These are phyloP conservation scores for Pichia sp. DNA, from an alignment of 1,139 yeast species.

Conservation along the genomic window DNA sequence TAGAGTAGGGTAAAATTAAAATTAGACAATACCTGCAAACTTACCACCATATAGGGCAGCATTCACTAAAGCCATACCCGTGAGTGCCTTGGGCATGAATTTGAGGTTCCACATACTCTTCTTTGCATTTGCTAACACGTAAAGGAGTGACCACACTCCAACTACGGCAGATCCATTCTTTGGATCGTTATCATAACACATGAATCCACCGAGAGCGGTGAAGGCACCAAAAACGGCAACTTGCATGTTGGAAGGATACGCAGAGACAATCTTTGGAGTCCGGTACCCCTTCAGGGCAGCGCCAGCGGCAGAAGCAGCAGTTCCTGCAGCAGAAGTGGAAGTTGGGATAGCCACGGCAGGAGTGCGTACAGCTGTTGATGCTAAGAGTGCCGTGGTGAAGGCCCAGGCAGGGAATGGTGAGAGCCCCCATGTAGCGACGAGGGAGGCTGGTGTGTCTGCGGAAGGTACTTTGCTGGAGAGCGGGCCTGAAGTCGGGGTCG, in stretches of 20 bases:
- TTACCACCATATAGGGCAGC: constrained; percentile 57
- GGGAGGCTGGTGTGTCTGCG: background rate
- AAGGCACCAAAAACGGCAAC: constrained; percentile 61
- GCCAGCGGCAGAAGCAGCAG: constrained; percentile 6
- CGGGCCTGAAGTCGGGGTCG: background rate
- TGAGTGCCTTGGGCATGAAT: constrained; percentile 55
- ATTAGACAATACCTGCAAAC: constrained; percentile 5
- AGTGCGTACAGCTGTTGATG: constrained; percentile 36
- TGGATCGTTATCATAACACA: constrained; percentile 73
- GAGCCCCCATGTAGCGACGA: constrained; percentile 7
- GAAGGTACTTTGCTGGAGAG: too few relatives aligned
- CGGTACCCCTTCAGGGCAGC: background rate
- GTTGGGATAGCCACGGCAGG: constrained; percentile 17
- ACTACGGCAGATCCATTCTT: constrained; percentile 83
- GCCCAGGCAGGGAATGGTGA: constrained; percentile 53
- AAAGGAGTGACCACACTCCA: constrained; percentile 81
- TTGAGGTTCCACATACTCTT: constrained; percentile 44
- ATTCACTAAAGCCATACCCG: constrained; percentile 55
- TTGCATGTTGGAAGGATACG: constrained; percentile 37
- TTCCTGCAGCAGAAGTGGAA: constrained; percentile 1
- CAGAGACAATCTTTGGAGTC: constrained; percentile 1
- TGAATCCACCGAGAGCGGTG: constrained; percentile 71
- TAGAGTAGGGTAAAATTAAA: too few relatives aligned
- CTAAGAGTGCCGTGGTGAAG: constrained; percentile 35
- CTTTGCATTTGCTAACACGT: constrained; percentile 67